Percentiles rank a stretch among this genome's conserved stretches.
Conservation (phyloP, 2,329 filamentous ascomycete species). For the Talaromyces pinophilus region DNA sequence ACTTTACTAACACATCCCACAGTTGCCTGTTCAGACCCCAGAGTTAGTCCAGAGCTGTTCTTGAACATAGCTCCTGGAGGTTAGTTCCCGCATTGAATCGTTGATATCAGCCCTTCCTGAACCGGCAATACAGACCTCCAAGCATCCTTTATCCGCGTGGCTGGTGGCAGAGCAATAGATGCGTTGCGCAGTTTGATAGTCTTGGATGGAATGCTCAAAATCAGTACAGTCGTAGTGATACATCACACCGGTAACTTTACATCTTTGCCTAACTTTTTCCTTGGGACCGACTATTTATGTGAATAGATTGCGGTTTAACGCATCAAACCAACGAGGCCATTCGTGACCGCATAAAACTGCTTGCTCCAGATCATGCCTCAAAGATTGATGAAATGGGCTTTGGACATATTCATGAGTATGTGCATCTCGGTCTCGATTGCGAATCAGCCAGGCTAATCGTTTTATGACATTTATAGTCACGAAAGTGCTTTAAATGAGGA, state of each 20-base stretch:
- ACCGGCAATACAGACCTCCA: background rate
- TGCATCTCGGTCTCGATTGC: background rate
- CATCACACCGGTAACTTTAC: background rate
- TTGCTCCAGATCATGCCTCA: background rate
- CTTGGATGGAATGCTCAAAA: background rate
- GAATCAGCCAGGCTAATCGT: background rate
- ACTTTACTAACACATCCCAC: too few species aligned
- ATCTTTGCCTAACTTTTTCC: background rate
- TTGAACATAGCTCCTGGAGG: background rate
- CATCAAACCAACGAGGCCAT: background rate
- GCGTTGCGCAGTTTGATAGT: background rate
- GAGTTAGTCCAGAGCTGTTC: background rate
- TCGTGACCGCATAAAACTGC: background rate
- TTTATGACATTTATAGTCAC: background rate
- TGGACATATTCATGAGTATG: background rate
- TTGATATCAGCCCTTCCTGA: background rate
- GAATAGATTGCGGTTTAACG: background rate
- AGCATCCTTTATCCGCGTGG: background rate
- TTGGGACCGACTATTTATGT: background rate
- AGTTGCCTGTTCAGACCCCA: background rate
- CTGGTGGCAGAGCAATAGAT: background rate
- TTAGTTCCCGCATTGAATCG: background rate
- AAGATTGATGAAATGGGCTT: background rate
- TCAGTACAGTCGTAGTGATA: background rate
- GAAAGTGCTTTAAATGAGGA: background rate